Evolutionary conservation across 2,329 filamentous ascomycete genomes (phyloP).

Genomic region (Hymenoscyphus occultus): DNA sequence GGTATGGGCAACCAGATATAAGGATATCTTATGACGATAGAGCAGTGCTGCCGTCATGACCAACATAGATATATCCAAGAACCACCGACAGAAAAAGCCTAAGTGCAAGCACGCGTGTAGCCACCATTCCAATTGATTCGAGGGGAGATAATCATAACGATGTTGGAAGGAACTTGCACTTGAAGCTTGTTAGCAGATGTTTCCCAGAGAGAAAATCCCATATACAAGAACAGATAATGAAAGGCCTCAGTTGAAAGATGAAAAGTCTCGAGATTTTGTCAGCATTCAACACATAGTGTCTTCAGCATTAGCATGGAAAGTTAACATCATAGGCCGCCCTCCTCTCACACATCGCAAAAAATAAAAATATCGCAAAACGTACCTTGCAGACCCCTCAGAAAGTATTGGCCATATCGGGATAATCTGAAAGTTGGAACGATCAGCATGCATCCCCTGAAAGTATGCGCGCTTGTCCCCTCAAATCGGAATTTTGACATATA

Average conservation of each 20-base stretch:
- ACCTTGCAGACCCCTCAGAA: constrained; percentile 11
- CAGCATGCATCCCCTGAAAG: constrained; percentile 11
- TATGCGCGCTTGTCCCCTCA: background rate
- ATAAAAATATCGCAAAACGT: constrained; percentile 11
- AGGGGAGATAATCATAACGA: background rate
- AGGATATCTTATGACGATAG: too few species aligned
- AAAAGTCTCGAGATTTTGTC: constrained; percentile 71
- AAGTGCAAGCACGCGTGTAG: background rate
- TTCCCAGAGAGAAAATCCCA: background rate
- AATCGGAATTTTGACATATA: background rate
- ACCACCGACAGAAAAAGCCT: background rate
- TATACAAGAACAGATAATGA: constrained; percentile 11
- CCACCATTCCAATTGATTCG: background rate
- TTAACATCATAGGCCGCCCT: constrained; percentile 59
- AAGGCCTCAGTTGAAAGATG: constrained; percentile 75
- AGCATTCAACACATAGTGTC: constrained; percentile 49
- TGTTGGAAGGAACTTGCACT: background rate
- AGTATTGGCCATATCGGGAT: background rate
- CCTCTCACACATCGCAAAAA: background rate
- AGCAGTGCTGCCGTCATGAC: too few species aligned
- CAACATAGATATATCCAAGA: background rate
- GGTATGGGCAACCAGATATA: background rate
- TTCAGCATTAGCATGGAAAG: constrained; percentile 81
- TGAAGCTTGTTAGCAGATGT: background rate
- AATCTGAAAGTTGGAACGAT: background rate